Percentiles rank a stretch among this genome's conserved stretches.
Conservation (phyloP, 108 stramenopile genomes). For the Cylindrotheca fusiformis region DNA sequence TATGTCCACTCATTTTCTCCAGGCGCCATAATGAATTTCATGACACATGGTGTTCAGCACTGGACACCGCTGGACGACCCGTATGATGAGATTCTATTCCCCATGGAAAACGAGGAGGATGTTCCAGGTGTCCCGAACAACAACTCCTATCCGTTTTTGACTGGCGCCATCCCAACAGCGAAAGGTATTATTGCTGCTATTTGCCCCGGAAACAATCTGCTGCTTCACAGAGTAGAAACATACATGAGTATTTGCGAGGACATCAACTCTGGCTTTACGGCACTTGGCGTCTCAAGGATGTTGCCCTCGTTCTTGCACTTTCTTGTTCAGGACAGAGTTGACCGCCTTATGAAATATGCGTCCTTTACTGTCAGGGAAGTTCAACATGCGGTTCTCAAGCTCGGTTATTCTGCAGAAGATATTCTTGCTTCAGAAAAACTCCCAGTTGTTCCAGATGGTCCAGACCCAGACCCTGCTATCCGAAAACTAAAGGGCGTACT, state of each 20-base stretch:
- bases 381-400: constrained; percentile 51
- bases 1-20: too few relatives aligned
- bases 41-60: constrained; percentile 46
- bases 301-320: constrained; percentile 46
- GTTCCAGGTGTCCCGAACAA: constrained; percentile 37
- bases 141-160: constrained; percentile 37
- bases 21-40: constrained; percentile 52
- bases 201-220: constrained; percentile 34
- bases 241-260: constrained; percentile 45
- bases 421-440: constrained; percentile 36
- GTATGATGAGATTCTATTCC: constrained; percentile 52
- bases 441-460: constrained; percentile 36
- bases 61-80: constrained; percentile 51
- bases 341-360: constrained; percentile 44
- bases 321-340: constrained; percentile 30
- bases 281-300: constrained; percentile 40
- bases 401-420: constrained; percentile 33
- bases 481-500: constrained; percentile 55
- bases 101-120: constrained; percentile 25
- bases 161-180: constrained; percentile 25
- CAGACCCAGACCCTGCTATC: constrained; percentile 49
- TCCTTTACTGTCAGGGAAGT: constrained; percentile 51
- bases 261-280: constrained; percentile 49
- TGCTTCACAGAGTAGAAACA: constrained; percentile 17
- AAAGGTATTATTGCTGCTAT: constrained; percentile 27